A percentile compares a stretch with the other conserved stretches of the same genome.
Conservation (phyloP, 306 rosid species). For the Prunus mongolica region DNA sequence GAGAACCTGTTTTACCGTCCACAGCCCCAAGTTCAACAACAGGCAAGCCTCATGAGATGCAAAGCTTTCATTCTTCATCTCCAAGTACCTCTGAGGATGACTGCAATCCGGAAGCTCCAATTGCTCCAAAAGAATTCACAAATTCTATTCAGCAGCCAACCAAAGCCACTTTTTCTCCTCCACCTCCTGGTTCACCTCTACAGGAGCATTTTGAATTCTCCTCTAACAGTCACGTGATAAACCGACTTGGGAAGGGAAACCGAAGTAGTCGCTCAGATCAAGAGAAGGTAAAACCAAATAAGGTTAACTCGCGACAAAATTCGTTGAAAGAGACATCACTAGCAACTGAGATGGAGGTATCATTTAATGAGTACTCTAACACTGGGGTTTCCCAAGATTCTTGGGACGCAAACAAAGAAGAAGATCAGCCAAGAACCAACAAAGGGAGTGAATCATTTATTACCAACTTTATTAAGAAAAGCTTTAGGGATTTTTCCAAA, state of each 20-base stretch:
- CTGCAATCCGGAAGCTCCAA: constrained; percentile 50
- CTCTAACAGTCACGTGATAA: constrained; percentile 41
- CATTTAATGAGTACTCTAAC: constrained; percentile 72
- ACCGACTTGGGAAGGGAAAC: constrained; percentile 70
- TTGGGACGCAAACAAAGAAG: constrained; percentile 60
- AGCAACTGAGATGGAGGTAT: constrained; percentile 87
- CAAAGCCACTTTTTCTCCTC: constrained; percentile 44
- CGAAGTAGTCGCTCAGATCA: constrained; percentile 72
- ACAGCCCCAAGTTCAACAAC: constrained; percentile 40
- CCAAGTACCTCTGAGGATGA: constrained; percentile 71
- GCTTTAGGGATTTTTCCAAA: constrained; percentile 59
- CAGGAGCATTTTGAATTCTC: constrained; percentile 69
- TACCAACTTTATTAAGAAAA: constrained; percentile 74
- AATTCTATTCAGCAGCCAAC: constrained; percentile 40
- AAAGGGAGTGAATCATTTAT: constrained; percentile 80
- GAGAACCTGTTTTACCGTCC: constrained; percentile 49
- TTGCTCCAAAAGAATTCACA: constrained; percentile 38
- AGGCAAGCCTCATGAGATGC: constrained; percentile 64
- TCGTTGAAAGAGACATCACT: constrained; percentile 74
- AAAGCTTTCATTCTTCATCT: constrained; percentile 70
- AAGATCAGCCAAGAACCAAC: constrained; percentile 50
- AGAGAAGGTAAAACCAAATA: constrained; percentile 60
- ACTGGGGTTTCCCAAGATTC: constrained; percentile 65
- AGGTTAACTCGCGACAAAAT: constrained; percentile 59
- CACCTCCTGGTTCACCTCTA: constrained; percentile 76